Conservation (phyloP, 75 land plant species). For the Adiantum capillusveneris region DNA sequence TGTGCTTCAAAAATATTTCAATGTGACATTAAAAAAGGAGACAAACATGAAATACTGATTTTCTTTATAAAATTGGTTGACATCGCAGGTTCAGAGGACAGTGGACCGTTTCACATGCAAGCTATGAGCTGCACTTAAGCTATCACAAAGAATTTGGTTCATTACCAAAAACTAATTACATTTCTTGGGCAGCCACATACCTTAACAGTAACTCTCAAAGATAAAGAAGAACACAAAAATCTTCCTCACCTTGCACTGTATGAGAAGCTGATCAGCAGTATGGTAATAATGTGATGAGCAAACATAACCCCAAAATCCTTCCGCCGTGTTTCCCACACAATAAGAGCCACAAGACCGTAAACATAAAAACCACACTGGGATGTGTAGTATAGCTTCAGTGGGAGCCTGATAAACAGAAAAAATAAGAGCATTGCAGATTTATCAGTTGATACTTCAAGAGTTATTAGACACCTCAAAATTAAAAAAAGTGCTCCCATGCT, state of each 20-base stretch:
- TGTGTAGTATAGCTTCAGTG: conserved; percentile 74
- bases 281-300: conserved; percentile 91
- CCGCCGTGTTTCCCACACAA: conserved; percentile 91
- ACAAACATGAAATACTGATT: too few relatives aligned
- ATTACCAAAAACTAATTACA: neutral
- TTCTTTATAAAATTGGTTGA: neutral
- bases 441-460: conserved; percentile 5
- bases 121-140: neutral
- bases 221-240: neutral
- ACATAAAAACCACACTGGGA: conserved; percentile 93
- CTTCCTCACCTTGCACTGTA: conserved; percentile 82
- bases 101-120: neutral
- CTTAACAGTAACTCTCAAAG: neutral
- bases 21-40: too few relatives aligned
- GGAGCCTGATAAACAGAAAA: conserved; percentile 32
- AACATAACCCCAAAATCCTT: conserved; percentile 95
- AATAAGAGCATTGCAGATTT: neutral
- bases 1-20: too few relatives aligned
- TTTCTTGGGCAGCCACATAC: neutral
- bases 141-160: neutral
- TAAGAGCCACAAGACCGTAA: conserved; percentile 82
- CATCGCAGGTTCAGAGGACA: neutral
- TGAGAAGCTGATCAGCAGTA: conserved; percentile 60
- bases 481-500: too few relatives aligned
- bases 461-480: neutral